These are phyloP conservation scores for Leccinum truebloodii DNA, from an alignment of 768 basidiomycete genomes.

Conservation along the genomic window DNA sequence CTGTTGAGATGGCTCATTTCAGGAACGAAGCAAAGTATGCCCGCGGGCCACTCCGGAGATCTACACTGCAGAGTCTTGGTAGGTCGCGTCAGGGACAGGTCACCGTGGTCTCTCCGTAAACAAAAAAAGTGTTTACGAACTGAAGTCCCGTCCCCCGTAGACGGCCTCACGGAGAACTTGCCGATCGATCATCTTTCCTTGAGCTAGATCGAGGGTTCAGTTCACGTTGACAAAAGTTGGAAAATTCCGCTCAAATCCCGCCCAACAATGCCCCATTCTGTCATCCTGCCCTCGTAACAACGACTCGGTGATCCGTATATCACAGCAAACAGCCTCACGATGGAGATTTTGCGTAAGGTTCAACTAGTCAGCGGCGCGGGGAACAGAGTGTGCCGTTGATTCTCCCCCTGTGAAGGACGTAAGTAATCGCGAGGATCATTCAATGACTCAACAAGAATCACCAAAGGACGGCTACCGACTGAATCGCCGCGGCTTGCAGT, in stretches of 20 bases:
- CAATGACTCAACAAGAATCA: neutral
- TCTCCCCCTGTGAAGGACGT: neutral
- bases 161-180: too few relatives aligned
- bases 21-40: neutral
- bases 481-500: neutral
- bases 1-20: neutral
- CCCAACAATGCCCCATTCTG: neutral
- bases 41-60: neutral
- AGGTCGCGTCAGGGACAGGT: neutral
- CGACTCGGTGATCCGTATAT: neutral
- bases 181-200: neutral
- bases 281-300: neutral
- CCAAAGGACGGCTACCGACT: neutral
- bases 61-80: neutral
- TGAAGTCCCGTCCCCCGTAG: neutral
- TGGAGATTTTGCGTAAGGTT: neutral
- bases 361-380: neutral
- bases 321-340: neutral
- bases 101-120: neutral
- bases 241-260: neutral
- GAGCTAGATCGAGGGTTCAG: neutral
- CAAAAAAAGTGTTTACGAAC: neutral
- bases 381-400: neutral
- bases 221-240: neutral
- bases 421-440: neutral